phyloP scores from a whole-genome alignment of 768 basidiomycete genomes.

The Pulveroboletus frians region DNA sequence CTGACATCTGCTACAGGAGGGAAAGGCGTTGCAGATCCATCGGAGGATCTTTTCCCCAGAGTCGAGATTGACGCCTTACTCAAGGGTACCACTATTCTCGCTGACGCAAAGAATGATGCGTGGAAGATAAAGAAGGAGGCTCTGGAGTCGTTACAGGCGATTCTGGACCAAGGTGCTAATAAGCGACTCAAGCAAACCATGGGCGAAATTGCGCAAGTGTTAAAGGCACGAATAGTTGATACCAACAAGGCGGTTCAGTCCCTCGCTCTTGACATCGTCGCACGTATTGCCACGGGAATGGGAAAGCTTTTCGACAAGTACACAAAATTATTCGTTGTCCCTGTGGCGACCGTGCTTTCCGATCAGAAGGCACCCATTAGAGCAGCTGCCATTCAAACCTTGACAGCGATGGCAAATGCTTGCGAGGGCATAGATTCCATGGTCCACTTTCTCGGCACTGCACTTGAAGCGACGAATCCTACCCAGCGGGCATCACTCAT shows the following conservation, averaged over 20 bases:
- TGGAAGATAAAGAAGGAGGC: constrained; percentile 99
- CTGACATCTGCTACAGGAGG: constrained; percentile 38
- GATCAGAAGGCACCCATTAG: constrained; percentile 92
- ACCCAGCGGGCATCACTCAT: constrained; percentile 75
- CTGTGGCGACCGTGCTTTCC: constrained; percentile 79
- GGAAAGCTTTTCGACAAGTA: constrained; percentile 94
- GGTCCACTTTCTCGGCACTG: constrained; percentile 70
- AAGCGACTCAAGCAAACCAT: constrained; percentile 87
- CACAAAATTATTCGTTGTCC: constrained; percentile 64
- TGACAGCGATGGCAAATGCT: constrained; percentile 79
- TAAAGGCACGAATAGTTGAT: constrained; percentile 86
- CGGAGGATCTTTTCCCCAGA: constrained; percentile 94
- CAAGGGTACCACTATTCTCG: constrained; percentile 74
- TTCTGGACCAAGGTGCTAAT: constrained; percentile 87
- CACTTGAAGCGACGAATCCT: constrained; percentile 83
- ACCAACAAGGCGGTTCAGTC: constrained; percentile 92
- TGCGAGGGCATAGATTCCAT: constrained; percentile 83
- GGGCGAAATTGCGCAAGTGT: constrained; percentile 86
- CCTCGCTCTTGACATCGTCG: constrained; percentile 84
- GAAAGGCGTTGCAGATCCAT: constrained; percentile 51
- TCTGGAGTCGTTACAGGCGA: constrained; percentile 73
- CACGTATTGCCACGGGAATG: constrained; percentile 90
- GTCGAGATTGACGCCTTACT: constrained; percentile 87
- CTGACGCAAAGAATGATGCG: constrained; percentile 84
- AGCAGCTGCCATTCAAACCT: constrained; percentile 65